These are phyloP conservation scores for Prototheca stagnorum DNA, from an alignment of 163 green algal genomes.

Conservation along the genomic window DNA sequence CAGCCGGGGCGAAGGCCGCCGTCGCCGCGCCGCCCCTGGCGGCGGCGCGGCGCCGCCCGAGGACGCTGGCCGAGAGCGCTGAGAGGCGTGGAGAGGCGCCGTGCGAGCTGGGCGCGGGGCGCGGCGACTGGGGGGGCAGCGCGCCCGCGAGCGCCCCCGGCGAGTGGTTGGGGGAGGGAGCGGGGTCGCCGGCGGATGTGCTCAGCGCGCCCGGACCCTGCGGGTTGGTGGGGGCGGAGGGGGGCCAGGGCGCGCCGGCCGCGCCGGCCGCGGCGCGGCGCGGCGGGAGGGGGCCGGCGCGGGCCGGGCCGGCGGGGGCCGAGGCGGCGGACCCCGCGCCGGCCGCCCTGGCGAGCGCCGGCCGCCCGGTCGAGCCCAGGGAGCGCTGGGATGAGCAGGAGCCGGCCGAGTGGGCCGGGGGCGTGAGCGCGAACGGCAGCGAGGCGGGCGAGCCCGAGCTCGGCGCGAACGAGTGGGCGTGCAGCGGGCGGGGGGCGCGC, in stretches of 20 bases:
- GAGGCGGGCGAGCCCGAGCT: conserved; percentile 23
- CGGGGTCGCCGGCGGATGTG: too few relatives aligned
- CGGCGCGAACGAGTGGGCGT: conserved; percentile 9
- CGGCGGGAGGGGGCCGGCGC: conserved; percentile 20
- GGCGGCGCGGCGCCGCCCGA: too few relatives aligned
- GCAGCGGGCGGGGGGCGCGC: not conserved
- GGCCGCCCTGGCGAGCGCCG: not conserved
- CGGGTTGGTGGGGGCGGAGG: too few relatives aligned
- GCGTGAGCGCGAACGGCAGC: conserved; percentile 69
- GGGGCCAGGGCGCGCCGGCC: conserved; percentile 33
- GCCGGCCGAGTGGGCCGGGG: conserved; percentile 26
- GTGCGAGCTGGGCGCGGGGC: too few relatives aligned
- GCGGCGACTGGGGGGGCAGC: too few relatives aligned
- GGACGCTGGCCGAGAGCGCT: too few relatives aligned
- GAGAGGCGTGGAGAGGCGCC: too few relatives aligned
- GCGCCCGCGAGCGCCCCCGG: too few relatives aligned
- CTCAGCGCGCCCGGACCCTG: too few relatives aligned
- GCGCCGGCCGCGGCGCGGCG: conserved; percentile 18
- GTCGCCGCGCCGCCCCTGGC: too few relatives aligned
- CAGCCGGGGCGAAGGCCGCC: too few relatives aligned
- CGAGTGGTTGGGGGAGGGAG: too few relatives aligned
- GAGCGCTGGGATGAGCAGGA: conserved; percentile 5
- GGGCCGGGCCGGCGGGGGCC: conserved; percentile 5
- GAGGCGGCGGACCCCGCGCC: not conserved
- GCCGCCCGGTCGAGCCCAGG: not conserved